Evolutionary conservation across 192 early-diverging fungal species (phyloP), one percentile per base, ranked within the genome.

Genomic region (Tieghemiomyces parasiticus): DNA sequence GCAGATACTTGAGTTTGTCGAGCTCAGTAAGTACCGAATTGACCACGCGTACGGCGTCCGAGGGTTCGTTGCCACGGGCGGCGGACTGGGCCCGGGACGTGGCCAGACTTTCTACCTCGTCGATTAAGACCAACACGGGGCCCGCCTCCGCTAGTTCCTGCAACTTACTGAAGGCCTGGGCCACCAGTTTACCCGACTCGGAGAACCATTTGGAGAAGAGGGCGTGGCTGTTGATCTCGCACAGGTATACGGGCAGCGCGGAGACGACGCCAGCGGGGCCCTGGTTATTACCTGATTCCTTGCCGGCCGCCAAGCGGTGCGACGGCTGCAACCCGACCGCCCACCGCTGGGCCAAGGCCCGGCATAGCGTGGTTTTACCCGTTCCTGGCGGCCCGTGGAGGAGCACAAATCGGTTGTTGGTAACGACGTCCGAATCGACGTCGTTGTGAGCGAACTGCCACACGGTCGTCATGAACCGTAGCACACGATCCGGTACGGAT

Each of bases 121-220:
- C 86, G 75, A 65, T 35, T 30, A 63, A 20, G 3, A 89, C 77
- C 66, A 86, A 83, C 0, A 66, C 61, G 47, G 78, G 72, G 1
- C 73, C 71, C 58, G 78, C 74, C 2, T 83, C 78, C 3, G 76
- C 64, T 49, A 82, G 60, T 14, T 72, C 70, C 62, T 75, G 71
- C 22, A 89, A 72, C 45, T 71, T 65, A 26, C 65, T 46, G 71
- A 83, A 89, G 71, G 84, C 66, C 53, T 76, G 71, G 56, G 76
- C 67, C 19, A 86, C 81, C 54, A 84, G 65, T 61, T 88, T 88
- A 14, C 80, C 84, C 26, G 69, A 74, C 64, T 88, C 86, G 10
- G 81, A 79, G 63, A 82, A 89, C 72, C 79, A 89, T 63, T 89
- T 89, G 52, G 80, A 83, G 59, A 89, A 87, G 25, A 89, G 50